Evolutionary conservation across 2,329 filamentous ascomycete genomes (phyloP).

Genomic region (Calycina herbarum): DNA sequence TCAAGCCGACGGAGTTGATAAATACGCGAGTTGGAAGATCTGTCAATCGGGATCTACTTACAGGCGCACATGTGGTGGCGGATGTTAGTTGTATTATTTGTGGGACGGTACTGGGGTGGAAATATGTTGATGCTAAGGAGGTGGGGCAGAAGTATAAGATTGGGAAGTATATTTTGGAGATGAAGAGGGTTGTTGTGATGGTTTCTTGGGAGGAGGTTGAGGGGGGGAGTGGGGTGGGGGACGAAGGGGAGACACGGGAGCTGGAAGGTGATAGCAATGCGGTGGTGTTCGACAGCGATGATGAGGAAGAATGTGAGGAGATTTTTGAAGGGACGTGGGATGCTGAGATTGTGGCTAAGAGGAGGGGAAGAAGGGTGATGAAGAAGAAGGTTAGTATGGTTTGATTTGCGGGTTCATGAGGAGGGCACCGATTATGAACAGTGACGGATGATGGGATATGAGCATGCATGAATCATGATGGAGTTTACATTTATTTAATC

Average conservation of each 20-base stretch:
- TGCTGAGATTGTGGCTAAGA: slow-evolving; percentile 41
- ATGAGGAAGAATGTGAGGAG: slow-evolving; percentile 68
- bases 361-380: slow-evolving; percentile 31
- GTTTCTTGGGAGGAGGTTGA: slow-evolving; percentile 54
- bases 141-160: slow-evolving; percentile 64
- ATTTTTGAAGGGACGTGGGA: slow-evolving; percentile 65
- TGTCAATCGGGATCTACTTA: slow-evolving; percentile 59
- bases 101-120: slow-evolving; percentile 61
- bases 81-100: slow-evolving; percentile 62
- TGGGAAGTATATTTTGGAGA: slow-evolving; percentile 68
- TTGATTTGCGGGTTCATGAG: neutral
- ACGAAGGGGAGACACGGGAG: slow-evolving; percentile 54
- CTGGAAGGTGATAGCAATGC: slow-evolving; percentile 51
- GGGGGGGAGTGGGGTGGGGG: slow-evolving; percentile 17
- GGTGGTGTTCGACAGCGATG: slow-evolving; percentile 60
- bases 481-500: neutral
- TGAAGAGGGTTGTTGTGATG: slow-evolving; percentile 53
- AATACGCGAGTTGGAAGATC: slow-evolving; percentile 57
- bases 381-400: slow-evolving; percentile 8
- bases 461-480: neutral
- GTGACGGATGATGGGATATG: neutral
- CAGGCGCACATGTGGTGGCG: slow-evolving; percentile 63
- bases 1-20: slow-evolving; percentile 41
- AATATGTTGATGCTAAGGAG: slow-evolving; percentile 65
- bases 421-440: neutral